Base-by-base conservation (phyloP, 23 red algal genomes). In the Agarophyton chilense region DNA sequence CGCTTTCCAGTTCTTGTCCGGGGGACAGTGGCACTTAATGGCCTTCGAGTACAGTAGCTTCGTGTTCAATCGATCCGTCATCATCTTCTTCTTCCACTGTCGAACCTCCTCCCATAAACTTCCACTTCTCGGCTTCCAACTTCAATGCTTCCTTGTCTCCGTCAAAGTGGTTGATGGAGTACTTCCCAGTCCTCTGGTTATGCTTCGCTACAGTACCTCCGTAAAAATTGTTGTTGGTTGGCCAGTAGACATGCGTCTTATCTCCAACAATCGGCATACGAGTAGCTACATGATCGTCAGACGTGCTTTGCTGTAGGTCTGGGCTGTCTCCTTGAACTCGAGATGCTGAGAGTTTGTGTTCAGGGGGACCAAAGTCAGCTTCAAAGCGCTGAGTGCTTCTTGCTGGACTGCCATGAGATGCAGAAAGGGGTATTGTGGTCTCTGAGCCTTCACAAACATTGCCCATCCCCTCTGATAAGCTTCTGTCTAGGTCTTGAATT, bases 1-100 rank as follows among this genome's bases (percentile, higher is more conserved):
- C 72, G 47, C 81, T 67, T 22, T 52, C 33, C 17, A 84, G 81
- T 21, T 84, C 56, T 35, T 84, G 60, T 14, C 53, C 60, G 18
- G 62, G 65, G 4, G 36, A 72, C 1, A 40, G 65, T 44, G 40
- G 35, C 17, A 72, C 34, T 72, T 72, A 32, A n/a, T n/a, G n/a
- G 34, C n/a, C 2, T 41, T 32, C 34, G 11, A 21, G 14, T 7
- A 72, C 4, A 9, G 2, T 0, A 0, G 35, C 7, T 47, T 47
- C 12, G 44, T 47, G 44, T 47, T 47, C 3, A 6, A 10, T 2
- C 19, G 13, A 1, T 43, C 16, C 2, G 36, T 36, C 6, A 35
- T 4, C 5, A 26, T n/a, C n/a, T n/a, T n/a, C n/a, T n/a, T n/a
- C n/a, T n/a, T n/a, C n/a, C n/a, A n/a, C n/a, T n/a, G n/a, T n/a